These are phyloP conservation scores for Apiosordaria backusii DNA, from an alignment of 495 filamentous ascomycete genomes.

Conservation along the genomic window DNA sequence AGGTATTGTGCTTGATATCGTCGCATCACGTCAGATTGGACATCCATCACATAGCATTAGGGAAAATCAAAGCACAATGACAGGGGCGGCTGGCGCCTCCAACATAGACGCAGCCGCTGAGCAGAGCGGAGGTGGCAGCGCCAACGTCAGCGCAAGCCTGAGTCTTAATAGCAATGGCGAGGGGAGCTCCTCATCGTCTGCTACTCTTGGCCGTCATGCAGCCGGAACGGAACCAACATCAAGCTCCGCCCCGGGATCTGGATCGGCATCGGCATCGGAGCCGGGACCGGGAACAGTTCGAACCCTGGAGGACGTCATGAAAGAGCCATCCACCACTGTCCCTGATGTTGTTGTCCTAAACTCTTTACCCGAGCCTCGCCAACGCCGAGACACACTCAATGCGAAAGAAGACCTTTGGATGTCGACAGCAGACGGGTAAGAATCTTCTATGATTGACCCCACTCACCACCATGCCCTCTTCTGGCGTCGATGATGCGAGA, in stretches of 20 bases:
- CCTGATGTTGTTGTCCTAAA: conserved; percentile 41
- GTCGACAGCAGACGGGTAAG: conserved; percentile 46
- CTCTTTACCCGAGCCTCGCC: conserved; percentile 20
- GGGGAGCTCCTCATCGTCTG: conserved; percentile 3
- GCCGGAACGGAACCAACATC: neutral
- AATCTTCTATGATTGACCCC: conserved; percentile 14
- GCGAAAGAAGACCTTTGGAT: conserved; percentile 47
- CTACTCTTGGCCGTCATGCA: neutral
- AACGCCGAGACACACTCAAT: conserved; percentile 30
- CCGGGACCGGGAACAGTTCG: conserved; percentile 12
- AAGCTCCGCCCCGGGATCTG: neutral
- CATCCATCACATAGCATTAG: neutral
- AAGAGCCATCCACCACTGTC: conserved; percentile 34
- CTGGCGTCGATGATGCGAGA: conserved; percentile 4
- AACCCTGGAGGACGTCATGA: conserved; percentile 42
- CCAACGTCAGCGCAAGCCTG: neutral
- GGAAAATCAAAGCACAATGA: neutral
- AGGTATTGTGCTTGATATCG: neutral
- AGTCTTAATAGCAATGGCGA: conserved; percentile 1
- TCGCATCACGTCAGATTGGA: neutral
- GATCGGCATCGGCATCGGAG: neutral
- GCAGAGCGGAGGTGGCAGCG: neutral
- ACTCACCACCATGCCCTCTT: neutral
- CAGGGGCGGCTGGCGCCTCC: conserved; percentile 6
- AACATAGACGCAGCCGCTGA: conserved; percentile 5